These are phyloP conservation scores for Labyrinthula sp. DNA, from an alignment of 352 stramenopile species.

Conservation along the genomic window DNA sequence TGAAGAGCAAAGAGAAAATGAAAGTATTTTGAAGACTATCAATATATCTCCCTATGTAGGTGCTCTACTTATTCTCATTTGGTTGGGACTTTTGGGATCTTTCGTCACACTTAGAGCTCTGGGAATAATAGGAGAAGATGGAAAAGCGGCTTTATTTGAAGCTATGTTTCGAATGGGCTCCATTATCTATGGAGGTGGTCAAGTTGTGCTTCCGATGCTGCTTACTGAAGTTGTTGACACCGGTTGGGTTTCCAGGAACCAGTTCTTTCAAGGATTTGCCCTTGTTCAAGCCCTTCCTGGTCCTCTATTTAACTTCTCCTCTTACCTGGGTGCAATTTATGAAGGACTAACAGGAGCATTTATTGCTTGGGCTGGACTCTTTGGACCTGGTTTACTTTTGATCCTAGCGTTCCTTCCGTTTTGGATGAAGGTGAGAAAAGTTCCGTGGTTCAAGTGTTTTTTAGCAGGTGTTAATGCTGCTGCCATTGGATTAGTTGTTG, in stretches of 20 bases:
- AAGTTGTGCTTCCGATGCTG: slow-evolving; percentile 72
- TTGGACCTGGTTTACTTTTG: slow-evolving; percentile 66
- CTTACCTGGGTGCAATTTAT: slow-evolving; percentile 64
- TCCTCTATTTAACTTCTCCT: slow-evolving; percentile 78
- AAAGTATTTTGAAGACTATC: slow-evolving; percentile 48
- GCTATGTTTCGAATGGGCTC: slow-evolving; percentile 73
- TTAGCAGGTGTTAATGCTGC: slow-evolving; percentile 26
- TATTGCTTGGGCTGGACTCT: slow-evolving; percentile 59
- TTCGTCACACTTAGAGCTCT: slow-evolving; percentile 33
- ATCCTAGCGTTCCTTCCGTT: slow-evolving; percentile 69
- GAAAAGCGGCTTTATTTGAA: slow-evolving; percentile 62
- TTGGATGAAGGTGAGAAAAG: slow-evolving; percentile 61
- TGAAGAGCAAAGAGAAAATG: slow-evolving; percentile 38
- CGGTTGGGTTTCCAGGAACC: slow-evolving; percentile 65
- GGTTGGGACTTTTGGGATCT: slow-evolving; percentile 45
- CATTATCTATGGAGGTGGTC: slow-evolving; percentile 77
- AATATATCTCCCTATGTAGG: slow-evolving; percentile 56
- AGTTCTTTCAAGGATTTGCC: slow-evolving; percentile 73
- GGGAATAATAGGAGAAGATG: slow-evolving; percentile 33
- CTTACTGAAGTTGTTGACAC: slow-evolving; percentile 49
- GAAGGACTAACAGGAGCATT: slow-evolving; percentile 58
- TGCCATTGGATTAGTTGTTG: slow-evolving; percentile 20
- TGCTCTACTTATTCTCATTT: slow-evolving; percentile 49
- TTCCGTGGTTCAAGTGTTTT: slow-evolving; percentile 49
- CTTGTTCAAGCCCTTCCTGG: slow-evolving; percentile 71